These are phyloP conservation scores for Huntiella abstrusa DNA, from an alignment of 2,329 filamentous ascomycete genomes.

Conservation along the genomic window DNA sequence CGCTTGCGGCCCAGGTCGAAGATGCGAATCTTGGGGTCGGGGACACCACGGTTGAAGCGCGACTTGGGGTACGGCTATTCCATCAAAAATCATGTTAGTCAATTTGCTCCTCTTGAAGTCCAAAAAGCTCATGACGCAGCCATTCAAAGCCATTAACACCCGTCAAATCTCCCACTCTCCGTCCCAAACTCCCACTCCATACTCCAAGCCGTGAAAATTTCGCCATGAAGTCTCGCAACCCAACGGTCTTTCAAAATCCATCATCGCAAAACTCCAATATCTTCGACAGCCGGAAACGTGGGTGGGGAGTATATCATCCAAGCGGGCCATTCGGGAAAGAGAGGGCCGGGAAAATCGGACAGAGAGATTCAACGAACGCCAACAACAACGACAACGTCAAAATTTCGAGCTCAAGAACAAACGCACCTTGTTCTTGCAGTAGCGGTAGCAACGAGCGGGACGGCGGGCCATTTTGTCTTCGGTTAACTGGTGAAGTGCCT, in stretches of 20 bases:
- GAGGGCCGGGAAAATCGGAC: too few relatives aligned
- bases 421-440: constrained; percentile 99
- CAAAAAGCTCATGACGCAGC: too few relatives aligned
- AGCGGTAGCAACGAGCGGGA: constrained; percentile 98
- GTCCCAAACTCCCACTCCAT: too few relatives aligned
- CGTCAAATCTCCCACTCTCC: not conserved
- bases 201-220: not conserved
- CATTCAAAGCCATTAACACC: not conserved
- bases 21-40: constrained; percentile 74
- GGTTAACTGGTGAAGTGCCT: constrained; percentile 15
- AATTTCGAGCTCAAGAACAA: constrained; percentile 9
- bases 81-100: constrained; percentile 13
- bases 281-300: not conserved
- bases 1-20: constrained; percentile 98
- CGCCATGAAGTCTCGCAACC: not conserved
- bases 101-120: not conserved
- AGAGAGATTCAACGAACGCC: too few relatives aligned
- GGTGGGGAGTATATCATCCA: not conserved
- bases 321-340: too few relatives aligned
- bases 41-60: constrained; percentile 99
- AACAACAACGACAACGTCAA: constrained; percentile 1
- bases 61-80: constrained; percentile 90
- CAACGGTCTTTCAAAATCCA: not conserved
- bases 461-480: constrained; percentile 90
- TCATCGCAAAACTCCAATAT: not conserved